Conservation (phyloP, 164 flowering plant genomes). For the Stephania yunnanensis region DNA sequence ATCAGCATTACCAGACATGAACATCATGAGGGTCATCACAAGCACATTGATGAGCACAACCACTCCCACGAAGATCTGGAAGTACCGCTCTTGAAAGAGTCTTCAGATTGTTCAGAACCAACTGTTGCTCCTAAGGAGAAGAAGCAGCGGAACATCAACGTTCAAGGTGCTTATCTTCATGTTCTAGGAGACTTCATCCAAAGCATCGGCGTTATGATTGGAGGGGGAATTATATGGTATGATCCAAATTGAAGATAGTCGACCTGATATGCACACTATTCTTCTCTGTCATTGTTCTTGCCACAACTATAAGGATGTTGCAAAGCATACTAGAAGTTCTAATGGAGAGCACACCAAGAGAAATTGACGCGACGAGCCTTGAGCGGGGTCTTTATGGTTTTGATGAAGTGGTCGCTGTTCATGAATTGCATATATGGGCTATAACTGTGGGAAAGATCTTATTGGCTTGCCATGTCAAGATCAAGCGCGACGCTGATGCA, state of each 20-base stretch:
- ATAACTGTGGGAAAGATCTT: conserved; percentile 81
- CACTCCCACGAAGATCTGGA: conserved; percentile 1
- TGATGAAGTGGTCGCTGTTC: conserved; percentile 79
- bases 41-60: conserved; percentile 2
- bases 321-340: conserved; percentile 71
- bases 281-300: conserved; percentile 66
- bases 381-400: conserved; percentile 78
- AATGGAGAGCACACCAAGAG: conserved; percentile 93
- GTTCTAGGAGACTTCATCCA: conserved; percentile 87
- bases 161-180: conserved; percentile 90
- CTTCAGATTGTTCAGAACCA: conserved; percentile 17
- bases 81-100: conserved; percentile 36
- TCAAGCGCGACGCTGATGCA: conserved; percentile 67
- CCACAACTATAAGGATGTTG: conserved; percentile 69
- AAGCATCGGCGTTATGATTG: conserved; percentile 84
- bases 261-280: conserved; percentile 78
- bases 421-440: conserved; percentile 91
- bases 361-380: conserved; percentile 75
- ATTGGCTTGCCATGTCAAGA: conserved; percentile 75
- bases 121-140: conserved; percentile 20
- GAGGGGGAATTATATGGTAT: conserved; percentile 79
- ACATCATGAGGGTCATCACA: not conserved
- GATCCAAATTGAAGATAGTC: conserved; percentile 72
- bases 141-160: conserved; percentile 59
- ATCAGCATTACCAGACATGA: conserved; percentile 4